Percentiles rank a stretch among this genome's conserved stretches.
These are phyloP conservation scores for Pouteria glomerata DNA, from an alignment of 148 eudicot genomes.

Conservation along the genomic window DNA sequence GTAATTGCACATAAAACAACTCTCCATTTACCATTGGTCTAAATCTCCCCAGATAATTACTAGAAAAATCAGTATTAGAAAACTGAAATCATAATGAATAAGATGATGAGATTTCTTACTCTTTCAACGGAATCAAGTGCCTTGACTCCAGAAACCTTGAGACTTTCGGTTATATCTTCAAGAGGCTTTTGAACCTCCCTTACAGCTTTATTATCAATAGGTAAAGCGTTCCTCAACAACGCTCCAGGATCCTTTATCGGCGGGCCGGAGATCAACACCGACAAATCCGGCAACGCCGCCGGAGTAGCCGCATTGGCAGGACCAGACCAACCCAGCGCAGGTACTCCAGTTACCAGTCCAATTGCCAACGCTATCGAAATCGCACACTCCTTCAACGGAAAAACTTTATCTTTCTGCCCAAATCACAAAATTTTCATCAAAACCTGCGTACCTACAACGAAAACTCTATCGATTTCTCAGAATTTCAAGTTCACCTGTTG, in stretches of 20 bases:
- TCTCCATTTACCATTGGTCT: constrained; percentile 9
- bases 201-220: constrained; percentile 85
- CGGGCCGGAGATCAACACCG: constrained; percentile 88
- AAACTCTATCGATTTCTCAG: not conserved
- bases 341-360: constrained; percentile 67
- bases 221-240: constrained; percentile 75
- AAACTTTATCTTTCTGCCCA: constrained; percentile 44
- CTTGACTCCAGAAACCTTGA: constrained; percentile 74
- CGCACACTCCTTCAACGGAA: constrained; percentile 64
- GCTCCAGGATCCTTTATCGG: constrained; percentile 97
- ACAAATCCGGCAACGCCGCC: constrained; percentile 60
- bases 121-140: constrained; percentile 90
- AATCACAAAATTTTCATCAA: constrained; percentile 3
- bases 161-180: constrained; percentile 92
- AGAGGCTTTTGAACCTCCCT: constrained; percentile 97
- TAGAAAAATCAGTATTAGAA: not conserved
- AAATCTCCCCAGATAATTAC: not conserved
- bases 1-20: constrained; percentile 7
- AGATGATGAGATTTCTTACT: constrained; percentile 37
- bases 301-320: constrained; percentile 59
- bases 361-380: constrained; percentile 74
- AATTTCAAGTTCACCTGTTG: constrained; percentile 33
- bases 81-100: not conserved
- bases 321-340: constrained; percentile 38
- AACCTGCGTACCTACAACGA: not conserved